Evolutionary conservation across 2,329 filamentous ascomycete species (phyloP).

Genomic region (Sporothrix pallida): DNA sequence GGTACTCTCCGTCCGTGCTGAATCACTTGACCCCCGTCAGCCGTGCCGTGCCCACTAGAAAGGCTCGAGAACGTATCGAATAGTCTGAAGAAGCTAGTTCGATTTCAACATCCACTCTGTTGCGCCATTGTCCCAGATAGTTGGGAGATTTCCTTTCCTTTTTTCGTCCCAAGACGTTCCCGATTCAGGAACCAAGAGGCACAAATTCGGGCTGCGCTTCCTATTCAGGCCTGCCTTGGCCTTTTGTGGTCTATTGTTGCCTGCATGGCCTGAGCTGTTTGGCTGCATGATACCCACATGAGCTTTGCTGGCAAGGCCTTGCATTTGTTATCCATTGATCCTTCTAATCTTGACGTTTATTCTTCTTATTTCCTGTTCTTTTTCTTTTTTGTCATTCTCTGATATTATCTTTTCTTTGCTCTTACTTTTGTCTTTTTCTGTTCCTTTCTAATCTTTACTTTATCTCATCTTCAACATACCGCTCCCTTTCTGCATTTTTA

Average conservation of each 20-base stretch:
- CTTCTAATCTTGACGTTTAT: background rate
- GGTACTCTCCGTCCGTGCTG: slow-evolving; percentile 20
- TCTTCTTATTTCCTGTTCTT: background rate
- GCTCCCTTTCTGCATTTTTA: no score
- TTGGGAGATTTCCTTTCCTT: background rate
- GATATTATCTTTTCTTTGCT: background rate
- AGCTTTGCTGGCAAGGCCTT: slow-evolving; percentile 15
- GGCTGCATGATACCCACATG: slow-evolving; percentile 22
- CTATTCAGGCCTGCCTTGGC: slow-evolving; percentile 3
- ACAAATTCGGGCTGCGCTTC: slow-evolving; percentile 4
- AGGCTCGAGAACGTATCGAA: background rate
- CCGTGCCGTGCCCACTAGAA: slow-evolving; percentile 14
- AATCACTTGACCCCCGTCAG: slow-evolving; percentile 22
- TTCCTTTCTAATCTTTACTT: background rate
- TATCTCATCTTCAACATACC: no score
- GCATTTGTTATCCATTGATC: background rate
- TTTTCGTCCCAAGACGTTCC: background rate
- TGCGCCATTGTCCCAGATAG: slow-evolving; percentile 16
- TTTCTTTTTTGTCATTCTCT: background rate
- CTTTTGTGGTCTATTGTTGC: background rate
- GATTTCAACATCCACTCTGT: background rate
- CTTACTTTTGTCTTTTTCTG: background rate
- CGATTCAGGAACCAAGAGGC: background rate
- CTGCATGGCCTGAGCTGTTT: background rate
- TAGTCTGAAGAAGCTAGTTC: background rate